A percentile compares a stretch with the other conserved stretches of the same genome.
Conservation (phyloP, 2,329 filamentous ascomycete species). For the Epichloe festucae region DNA sequence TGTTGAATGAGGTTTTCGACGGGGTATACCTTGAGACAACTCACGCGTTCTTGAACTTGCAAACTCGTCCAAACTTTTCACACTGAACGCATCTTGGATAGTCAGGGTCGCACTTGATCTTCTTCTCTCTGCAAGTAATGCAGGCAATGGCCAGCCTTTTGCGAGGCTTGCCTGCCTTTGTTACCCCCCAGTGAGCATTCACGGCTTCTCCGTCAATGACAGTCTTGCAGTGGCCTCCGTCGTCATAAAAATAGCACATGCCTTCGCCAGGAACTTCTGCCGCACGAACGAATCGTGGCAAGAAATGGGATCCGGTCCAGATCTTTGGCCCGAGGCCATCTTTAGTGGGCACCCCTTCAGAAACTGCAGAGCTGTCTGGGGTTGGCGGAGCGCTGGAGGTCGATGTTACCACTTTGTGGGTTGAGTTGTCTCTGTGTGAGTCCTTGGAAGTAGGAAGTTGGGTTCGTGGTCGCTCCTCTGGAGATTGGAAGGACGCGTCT, state of each 20-base stretch:
- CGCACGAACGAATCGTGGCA: conserved; percentile 51
- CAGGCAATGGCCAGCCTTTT: conserved; percentile 90
- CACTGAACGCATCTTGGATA: conserved; percentile 81
- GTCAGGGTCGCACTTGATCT: conserved; percentile 91
- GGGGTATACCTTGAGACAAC: conserved; percentile 25
- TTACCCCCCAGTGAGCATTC: conserved; percentile 86
- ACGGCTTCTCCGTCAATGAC: conserved; percentile 76
- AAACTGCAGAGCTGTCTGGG: conserved; percentile 15
- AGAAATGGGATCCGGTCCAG: conserved; percentile 54
- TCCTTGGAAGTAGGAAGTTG: conserved; percentile 26
- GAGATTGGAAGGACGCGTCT: conserved; percentile 21
- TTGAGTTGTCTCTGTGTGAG: conserved; percentile 13
- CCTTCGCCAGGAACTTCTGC: conserved; percentile 65
- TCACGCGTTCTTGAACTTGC: conserved; percentile 78
- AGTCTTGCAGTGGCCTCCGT: conserved; percentile 70
- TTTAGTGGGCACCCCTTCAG: conserved; percentile 37
- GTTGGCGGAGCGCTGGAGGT: conserved; percentile 16
- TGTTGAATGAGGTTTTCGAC: background rate
- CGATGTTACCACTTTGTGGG: conserved; percentile 14
- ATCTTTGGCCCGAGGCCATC: conserved; percentile 54
- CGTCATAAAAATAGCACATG: conserved; percentile 74
- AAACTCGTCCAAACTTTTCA: conserved; percentile 76
- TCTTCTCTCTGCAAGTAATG: conserved; percentile 87
- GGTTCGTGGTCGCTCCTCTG: conserved; percentile 22
- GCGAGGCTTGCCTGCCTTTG: conserved; percentile 84